These are phyloP conservation scores for Phytophthora europaea DNA, from an alignment of 352 stramenopile genomes.

Conservation along the genomic window DNA sequence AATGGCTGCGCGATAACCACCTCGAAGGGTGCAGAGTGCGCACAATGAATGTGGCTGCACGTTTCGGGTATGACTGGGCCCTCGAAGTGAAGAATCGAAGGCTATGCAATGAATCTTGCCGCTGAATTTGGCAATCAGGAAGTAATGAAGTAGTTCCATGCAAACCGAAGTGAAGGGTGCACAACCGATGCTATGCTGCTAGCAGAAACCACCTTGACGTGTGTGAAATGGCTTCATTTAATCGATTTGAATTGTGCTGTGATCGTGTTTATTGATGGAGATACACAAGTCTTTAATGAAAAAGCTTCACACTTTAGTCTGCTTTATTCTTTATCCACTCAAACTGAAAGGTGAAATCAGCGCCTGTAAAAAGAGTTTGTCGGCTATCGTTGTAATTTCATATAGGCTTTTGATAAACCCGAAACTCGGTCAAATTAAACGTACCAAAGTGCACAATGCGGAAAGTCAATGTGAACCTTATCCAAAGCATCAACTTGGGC, in stretches of 20 bases:
- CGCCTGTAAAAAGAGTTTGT: not conserved
- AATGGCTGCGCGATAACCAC: too few relatives aligned
- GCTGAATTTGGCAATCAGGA: too few relatives aligned
- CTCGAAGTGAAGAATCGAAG: not conserved
- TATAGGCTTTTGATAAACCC: not conserved
- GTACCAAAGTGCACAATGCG: constrained; percentile 20
- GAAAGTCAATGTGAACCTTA: constrained; percentile 10
- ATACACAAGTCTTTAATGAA: not conserved
- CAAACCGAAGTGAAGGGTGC: too few relatives aligned
- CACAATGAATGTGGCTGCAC: too few relatives aligned
- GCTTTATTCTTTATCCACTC: not conserved
- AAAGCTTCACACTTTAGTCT: not conserved
- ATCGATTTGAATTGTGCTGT: too few relatives aligned
- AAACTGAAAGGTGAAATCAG: not conserved
- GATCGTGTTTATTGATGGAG: too few relatives aligned
- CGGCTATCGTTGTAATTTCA: not conserved
- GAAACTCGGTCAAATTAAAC: constrained; percentile 14
- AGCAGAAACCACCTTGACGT: too few relatives aligned
- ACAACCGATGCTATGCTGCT: too few relatives aligned
- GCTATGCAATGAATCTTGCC: not conserved
- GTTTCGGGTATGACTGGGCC: not conserved
- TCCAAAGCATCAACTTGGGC: constrained; percentile 26
- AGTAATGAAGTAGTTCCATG: too few relatives aligned
- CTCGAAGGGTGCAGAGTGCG: too few relatives aligned
- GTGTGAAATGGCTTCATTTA: too few relatives aligned